phyloP scores from a whole-genome alignment of 768 basidiomycete species.

The Infundibulicybe gibba region DNA sequence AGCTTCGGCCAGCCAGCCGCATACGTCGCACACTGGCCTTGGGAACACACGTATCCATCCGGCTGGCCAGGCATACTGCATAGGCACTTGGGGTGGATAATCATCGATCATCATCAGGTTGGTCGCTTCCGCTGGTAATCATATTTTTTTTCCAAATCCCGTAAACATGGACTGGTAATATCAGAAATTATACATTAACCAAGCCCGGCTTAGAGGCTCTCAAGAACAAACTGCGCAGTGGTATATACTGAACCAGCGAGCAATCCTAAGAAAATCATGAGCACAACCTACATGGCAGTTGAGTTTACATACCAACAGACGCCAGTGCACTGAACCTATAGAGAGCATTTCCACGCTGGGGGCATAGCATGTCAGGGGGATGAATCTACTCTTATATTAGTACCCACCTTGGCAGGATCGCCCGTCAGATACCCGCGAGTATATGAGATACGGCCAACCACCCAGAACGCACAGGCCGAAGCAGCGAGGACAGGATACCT shows the following conservation, averaged over 20 bases:
- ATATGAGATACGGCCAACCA: slow-evolving; percentile 37
- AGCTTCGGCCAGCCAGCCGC: too few relatives aligned
- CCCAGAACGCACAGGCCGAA: slow-evolving; percentile 33
- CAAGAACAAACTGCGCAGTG: neutral
- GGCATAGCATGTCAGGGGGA: neutral
- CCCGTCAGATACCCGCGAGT: slow-evolving; percentile 44
- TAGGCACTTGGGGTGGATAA: too few relatives aligned
- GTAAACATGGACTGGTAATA: too few relatives aligned
- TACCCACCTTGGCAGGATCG: slow-evolving; percentile 33
- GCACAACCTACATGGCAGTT: neutral
- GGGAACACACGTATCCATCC: too few relatives aligned
- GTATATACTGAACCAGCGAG: neutral
- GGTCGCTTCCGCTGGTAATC: too few relatives aligned
- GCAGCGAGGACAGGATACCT: slow-evolving; percentile 39
- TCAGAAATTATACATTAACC: neutral
- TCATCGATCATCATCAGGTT: too few relatives aligned
- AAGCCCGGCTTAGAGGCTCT: neutral
- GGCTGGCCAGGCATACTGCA: too few relatives aligned
- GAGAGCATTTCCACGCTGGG: neutral
- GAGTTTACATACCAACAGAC: neutral
- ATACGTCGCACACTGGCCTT: too few relatives aligned
- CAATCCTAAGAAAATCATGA: neutral
- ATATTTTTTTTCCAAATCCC: too few relatives aligned
- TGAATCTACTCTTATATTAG: neutral
- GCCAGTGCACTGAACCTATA: neutral